Percentiles rank a stretch among this genome's conserved stretches.
Evolutionary conservation across 2,329 filamentous ascomycete genomes (phyloP).

Genomic region (Verticillium albo-atrum): DNA sequence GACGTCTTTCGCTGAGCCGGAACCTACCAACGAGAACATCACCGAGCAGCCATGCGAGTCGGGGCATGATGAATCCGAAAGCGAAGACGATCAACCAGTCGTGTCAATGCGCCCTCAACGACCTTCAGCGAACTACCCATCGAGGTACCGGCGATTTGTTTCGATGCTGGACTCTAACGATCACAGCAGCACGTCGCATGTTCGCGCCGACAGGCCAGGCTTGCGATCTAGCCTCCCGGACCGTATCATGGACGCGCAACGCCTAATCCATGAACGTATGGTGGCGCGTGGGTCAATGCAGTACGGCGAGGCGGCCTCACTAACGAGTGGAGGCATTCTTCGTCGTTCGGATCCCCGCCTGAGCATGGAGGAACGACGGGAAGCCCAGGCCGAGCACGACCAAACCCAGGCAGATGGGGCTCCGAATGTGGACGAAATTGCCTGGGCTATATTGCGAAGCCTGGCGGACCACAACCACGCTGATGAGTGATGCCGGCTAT

Average conservation of each 20-base stretch:
- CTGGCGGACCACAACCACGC: slow-evolving; percentile 1
- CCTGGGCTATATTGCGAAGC: background rate
- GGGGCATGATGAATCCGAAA: slow-evolving; percentile 49
- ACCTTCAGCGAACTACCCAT: slow-evolving; percentile 11
- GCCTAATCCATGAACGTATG: background rate
- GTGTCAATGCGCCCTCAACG: slow-evolving; percentile 3
- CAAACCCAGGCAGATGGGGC: background rate
- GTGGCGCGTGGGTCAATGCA: background rate
- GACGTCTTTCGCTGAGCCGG: slow-evolving; percentile 39
- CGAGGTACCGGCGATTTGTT: slow-evolving; percentile 10
- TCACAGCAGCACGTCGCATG: slow-evolving; percentile 6
- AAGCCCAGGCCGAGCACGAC: background rate
- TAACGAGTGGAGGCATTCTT: background rate
- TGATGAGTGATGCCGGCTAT: slow-evolving; percentile 5
- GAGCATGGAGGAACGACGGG: background rate
- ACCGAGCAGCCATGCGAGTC: slow-evolving; percentile 45
- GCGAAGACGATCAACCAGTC: slow-evolving; percentile 32
- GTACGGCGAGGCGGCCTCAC: background rate
- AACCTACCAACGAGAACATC: slow-evolving; percentile 25
- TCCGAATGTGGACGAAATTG: background rate
- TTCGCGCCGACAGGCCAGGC: slow-evolving; percentile 4
- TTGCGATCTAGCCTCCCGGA: background rate
- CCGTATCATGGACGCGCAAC: background rate
- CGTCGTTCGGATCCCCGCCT: background rate
- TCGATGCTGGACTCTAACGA: slow-evolving; percentile 7